Evolutionary conservation across 768 basidiomycete genomes (phyloP).

Genomic region (Trametes cingulata): DNA sequence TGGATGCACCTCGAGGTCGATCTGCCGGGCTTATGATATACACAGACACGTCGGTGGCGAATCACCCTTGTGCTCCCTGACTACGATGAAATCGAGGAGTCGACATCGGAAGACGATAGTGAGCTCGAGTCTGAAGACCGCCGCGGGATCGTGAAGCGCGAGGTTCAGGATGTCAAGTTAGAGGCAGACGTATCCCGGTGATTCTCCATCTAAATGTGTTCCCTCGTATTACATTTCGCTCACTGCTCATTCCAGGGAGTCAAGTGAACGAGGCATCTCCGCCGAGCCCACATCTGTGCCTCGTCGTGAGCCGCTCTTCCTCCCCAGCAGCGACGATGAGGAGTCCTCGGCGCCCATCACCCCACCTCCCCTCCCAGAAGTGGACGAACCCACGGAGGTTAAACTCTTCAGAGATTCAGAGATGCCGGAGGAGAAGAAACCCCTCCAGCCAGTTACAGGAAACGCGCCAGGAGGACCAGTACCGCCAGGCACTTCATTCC

Average conservation of each 20-base stretch:
- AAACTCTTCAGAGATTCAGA: background rate
- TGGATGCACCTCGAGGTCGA: background rate
- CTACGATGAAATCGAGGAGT: background rate
- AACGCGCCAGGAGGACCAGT: background rate
- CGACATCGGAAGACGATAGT: background rate
- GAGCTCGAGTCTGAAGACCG: background rate
- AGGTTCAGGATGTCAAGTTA: background rate
- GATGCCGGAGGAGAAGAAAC: background rate
- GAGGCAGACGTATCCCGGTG: background rate
- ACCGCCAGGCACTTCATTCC: background rate
- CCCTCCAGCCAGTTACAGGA: background rate
- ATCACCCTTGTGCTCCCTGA: conserved; percentile 11
- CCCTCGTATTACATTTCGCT: background rate
- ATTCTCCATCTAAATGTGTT: background rate
- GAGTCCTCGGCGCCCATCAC: conserved; percentile 5
- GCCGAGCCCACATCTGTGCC: background rate
- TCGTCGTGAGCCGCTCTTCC: background rate
- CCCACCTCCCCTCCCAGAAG: background rate
- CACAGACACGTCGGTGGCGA: background rate
- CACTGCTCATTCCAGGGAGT: background rate
- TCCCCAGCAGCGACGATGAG: background rate
- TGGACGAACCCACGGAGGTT: background rate
- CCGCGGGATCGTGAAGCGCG: background rate
- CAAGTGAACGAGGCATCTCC: background rate
- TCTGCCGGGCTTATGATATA: background rate